phyloP scores from a whole-genome alignment of 352 stramenopile genomes.

The Phytophthora melonis region DNA sequence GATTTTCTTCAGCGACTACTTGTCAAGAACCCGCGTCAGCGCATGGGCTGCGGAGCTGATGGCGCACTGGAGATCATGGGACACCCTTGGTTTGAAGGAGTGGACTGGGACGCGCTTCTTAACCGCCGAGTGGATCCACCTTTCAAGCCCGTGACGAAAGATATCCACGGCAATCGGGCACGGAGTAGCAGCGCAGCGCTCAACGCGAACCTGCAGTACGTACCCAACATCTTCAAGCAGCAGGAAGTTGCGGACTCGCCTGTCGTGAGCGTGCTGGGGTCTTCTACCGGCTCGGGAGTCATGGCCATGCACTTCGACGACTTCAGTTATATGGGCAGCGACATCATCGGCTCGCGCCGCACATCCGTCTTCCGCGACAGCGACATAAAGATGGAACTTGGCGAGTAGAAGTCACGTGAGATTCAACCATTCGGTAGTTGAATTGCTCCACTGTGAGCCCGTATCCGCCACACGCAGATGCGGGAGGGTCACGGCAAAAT shows the following conservation, averaged over 20 bases:
- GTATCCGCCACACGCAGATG: slow-evolving; percentile 5
- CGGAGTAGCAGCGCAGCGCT: slow-evolving; percentile 62
- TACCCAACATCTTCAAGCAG: slow-evolving; percentile 84
- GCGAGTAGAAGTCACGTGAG: slow-evolving; percentile 48
- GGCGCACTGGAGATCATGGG: slow-evolving; percentile 85
- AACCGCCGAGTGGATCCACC: slow-evolving; percentile 72
- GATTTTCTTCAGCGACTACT: slow-evolving; percentile 79
- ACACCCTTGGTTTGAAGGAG: slow-evolving; percentile 79
- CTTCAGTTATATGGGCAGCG: slow-evolving; percentile 90
- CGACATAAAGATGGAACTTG: slow-evolving; percentile 88
- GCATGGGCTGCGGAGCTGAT: slow-evolving; percentile 68
- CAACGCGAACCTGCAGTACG: slow-evolving; percentile 77
- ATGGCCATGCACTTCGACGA: slow-evolving; percentile 89
- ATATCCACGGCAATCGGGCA: slow-evolving; percentile 38
- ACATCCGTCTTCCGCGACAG: slow-evolving; percentile 86
- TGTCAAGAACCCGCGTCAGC: slow-evolving; percentile 75
- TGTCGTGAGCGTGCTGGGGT: slow-evolving; percentile 58
- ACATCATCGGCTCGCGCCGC: slow-evolving; percentile 84
- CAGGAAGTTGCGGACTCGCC: slow-evolving; percentile 87
- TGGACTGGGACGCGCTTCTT: slow-evolving; percentile 85
- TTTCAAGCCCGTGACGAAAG: slow-evolving; percentile 67
- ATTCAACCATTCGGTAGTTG: slow-evolving; percentile 38
- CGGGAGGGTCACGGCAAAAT: slow-evolving; percentile 10
- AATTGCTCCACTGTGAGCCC: slow-evolving; percentile 23
- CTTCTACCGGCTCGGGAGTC: slow-evolving; percentile 56